These are phyloP conservation scores for Cladophialophora yegresii DNA, from an alignment of 2,329 filamentous ascomycete species.

Conservation along the genomic window DNA sequence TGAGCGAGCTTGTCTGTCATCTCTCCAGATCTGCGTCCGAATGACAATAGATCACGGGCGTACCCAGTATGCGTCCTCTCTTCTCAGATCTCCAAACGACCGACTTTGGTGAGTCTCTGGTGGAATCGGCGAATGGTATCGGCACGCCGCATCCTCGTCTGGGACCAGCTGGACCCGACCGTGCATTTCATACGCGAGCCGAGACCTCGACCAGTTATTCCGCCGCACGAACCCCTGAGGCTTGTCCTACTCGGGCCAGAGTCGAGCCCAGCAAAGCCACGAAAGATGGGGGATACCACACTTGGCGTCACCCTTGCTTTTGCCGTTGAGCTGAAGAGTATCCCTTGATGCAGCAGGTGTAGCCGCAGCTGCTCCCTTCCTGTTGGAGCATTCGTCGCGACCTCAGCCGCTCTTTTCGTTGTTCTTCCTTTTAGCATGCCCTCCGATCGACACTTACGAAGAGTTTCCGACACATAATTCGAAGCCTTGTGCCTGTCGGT, in stretches of 20 bases:
- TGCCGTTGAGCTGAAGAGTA: not conserved
- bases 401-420: conserved; percentile 3
- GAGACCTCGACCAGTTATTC: conserved; percentile 1
- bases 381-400: not conserved
- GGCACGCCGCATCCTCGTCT: not conserved
- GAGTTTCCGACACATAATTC: not conserved
- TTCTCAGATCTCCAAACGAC: not conserved
- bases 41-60: not conserved
- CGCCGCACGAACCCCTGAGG: not conserved
- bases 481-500: not conserved
- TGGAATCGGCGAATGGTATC: not conserved
- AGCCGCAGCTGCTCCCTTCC: not conserved
- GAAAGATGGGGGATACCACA: not conserved
- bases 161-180: not conserved
- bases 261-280: not conserved
- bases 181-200: not conserved
- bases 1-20: not conserved
- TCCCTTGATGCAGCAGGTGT: not conserved
- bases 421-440: not conserved
- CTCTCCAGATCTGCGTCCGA: not conserved
- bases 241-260: not conserved
- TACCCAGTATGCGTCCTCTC: too few relatives aligned
- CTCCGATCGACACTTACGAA: not conserved
- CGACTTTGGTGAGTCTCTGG: not conserved
- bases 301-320: conserved; percentile 3